phyloP scores from a whole-genome alignment of 2,329 filamentous ascomycete genomes.

The Monosporascus sp. region DNA sequence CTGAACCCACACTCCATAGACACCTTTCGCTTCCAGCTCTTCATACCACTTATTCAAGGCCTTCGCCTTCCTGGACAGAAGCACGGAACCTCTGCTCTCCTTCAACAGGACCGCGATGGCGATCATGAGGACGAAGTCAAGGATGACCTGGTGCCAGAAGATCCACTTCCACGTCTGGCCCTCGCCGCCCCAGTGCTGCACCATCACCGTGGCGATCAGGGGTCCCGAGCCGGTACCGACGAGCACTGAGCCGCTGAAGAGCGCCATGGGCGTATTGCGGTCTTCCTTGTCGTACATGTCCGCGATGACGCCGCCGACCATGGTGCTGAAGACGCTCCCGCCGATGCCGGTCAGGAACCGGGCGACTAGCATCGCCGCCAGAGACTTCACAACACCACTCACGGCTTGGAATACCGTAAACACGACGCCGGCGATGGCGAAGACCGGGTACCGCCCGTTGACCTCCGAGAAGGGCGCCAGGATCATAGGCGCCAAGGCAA shows the following conservation, averaged over 20 bases:
- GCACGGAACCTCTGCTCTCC: constrained; percentile 76
- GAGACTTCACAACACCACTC: constrained; percentile 64
- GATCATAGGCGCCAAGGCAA: constrained; percentile 79
- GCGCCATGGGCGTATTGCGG: constrained; percentile 82
- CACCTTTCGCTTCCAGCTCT: constrained; percentile 59
- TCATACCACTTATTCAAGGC: constrained; percentile 76
- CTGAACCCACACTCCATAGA: constrained; percentile 41
- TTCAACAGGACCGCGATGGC: constrained; percentile 66
- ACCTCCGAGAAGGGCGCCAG: constrained; percentile 85
- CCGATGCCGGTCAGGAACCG: constrained; percentile 76
- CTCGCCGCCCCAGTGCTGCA: constrained; percentile 45
- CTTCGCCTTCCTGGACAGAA: constrained; percentile 70
- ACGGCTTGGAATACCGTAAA: constrained; percentile 67
- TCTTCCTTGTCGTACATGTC: constrained; percentile 77
- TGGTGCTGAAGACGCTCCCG: constrained; percentile 74
- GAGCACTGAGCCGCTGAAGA: constrained; percentile 76
- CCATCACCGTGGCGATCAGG: constrained; percentile 64
- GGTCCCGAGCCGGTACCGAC: constrained; percentile 77
- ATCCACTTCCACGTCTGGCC: constrained; percentile 69
- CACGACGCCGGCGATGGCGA: constrained; percentile 65
- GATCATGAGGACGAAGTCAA: constrained; percentile 56
- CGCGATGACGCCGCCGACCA: constrained; percentile 86
- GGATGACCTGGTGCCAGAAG: constrained; percentile 79
- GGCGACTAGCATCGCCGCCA: constrained; percentile 68
- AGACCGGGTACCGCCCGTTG: constrained; percentile 79